These are phyloP conservation scores for Phaeophleospora eucalypticola DNA, from an alignment of 2,329 filamentous ascomycete genomes.

Conservation along the genomic window DNA sequence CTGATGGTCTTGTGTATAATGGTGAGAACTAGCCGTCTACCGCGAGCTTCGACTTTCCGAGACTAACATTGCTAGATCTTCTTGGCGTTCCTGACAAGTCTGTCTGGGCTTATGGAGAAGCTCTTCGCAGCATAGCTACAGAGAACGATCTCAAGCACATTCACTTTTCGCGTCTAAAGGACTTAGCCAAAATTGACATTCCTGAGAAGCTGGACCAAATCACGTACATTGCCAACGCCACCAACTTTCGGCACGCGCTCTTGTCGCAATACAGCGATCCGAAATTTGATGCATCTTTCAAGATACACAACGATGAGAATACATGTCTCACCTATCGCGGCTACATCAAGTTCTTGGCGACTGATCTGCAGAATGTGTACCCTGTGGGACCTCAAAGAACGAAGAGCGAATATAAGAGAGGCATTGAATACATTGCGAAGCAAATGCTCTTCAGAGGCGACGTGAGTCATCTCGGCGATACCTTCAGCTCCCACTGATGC, in stretches of 20 bases:
- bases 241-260: constrained; percentile 16
- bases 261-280: constrained; percentile 12
- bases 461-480: constrained; percentile 6
- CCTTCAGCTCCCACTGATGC: background rate
- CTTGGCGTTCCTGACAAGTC: constrained; percentile 9
- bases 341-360: constrained; percentile 14
- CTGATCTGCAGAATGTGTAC: constrained; percentile 15
- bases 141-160: constrained; percentile 12
- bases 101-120: constrained; percentile 13
- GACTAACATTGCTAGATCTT: constrained; percentile 6
- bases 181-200: constrained; percentile 9
- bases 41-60: background rate
- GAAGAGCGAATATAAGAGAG: constrained; percentile 13
- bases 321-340: constrained; percentile 16
- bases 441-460: constrained; percentile 19
- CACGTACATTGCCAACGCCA: constrained; percentile 16
- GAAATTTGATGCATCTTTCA: constrained; percentile 6
- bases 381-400: constrained; percentile 9
- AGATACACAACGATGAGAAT: constrained; percentile 10
- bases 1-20: constrained; percentile 19
- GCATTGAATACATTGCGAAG: constrained; percentile 15
- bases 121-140: constrained; percentile 9
- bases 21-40: constrained; percentile 7
- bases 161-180: constrained; percentile 13
- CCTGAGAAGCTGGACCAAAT: constrained; percentile 17